Conservation (phyloP, 2,329 filamentous ascomycete genomes). For the Pseudogymnoascus verrucosus region DNA sequence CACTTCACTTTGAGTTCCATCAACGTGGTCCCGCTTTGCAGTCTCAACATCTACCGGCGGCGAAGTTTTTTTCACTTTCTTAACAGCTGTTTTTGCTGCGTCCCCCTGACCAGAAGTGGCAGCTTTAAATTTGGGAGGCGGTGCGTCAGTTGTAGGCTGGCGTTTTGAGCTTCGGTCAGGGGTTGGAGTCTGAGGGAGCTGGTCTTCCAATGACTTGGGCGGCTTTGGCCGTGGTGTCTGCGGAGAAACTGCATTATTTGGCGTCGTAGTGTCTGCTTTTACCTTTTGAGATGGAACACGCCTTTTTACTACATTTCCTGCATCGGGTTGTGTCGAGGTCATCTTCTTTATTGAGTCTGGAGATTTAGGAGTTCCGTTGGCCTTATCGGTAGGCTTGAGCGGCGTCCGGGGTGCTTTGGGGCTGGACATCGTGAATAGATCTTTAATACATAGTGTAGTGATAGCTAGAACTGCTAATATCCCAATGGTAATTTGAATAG, state of each 20-base stretch:
- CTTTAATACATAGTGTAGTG: background rate
- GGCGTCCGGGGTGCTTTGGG: background rate
- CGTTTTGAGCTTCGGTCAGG: background rate
- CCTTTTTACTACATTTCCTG: background rate
- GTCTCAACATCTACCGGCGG: background rate
- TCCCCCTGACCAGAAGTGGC: background rate
- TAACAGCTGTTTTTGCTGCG: background rate
- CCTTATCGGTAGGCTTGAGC: background rate
- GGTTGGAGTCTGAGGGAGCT: background rate
- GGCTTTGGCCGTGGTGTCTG: background rate
- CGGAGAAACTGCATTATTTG: background rate
- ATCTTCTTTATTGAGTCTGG: conserved; percentile 18
- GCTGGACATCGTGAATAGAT: background rate
- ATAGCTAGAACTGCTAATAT: background rate
- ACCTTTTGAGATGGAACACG: background rate
- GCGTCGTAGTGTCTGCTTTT: background rate
- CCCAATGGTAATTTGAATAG: background rate
- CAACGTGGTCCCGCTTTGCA: background rate
- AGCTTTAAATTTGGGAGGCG: background rate
- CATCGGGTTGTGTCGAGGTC: conserved; percentile 13
- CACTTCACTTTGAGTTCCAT: background rate
- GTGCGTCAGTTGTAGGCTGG: background rate
- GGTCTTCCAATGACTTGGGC: conserved; percentile 14
- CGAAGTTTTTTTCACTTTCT: background rate
- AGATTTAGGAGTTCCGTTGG: conserved; percentile 14